Evolutionary conservation across 163 green algal genomes (phyloP).

Genomic region (Volvox carteri): DNA sequence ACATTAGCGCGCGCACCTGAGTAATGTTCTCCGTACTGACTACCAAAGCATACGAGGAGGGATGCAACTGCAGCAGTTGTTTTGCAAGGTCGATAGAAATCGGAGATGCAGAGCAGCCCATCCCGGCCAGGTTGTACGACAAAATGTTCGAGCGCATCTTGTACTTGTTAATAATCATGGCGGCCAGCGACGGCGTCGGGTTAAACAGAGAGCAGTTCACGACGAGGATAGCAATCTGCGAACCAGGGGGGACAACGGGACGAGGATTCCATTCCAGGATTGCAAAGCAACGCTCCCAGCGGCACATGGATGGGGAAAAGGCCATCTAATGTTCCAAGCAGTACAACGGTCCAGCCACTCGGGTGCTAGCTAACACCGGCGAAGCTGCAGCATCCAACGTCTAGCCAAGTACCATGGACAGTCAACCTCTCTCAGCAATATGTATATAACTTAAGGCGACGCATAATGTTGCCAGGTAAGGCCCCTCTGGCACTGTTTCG

Average conservation of each 20-base stretch:
- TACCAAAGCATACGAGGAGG: conserved; percentile 86
- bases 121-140: conserved; percentile 89
- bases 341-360: too few relatives aligned
- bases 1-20: conserved; percentile 58
- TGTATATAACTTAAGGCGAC: too few relatives aligned
- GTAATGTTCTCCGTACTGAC: conserved; percentile 98
- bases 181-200: conserved; percentile 93
- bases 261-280: too few relatives aligned
- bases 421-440: too few relatives aligned
- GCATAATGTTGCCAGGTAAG: too few relatives aligned
- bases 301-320: too few relatives aligned
- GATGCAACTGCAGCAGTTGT: conserved; percentile 90
- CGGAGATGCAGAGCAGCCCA: conserved; percentile 73
- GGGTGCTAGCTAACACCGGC: too few relatives aligned
- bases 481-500: too few relatives aligned
- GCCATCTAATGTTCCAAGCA: too few relatives aligned
- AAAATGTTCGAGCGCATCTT: conserved; percentile 95
- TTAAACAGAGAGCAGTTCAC: conserved; percentile 99
- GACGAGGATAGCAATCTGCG: conserved; percentile 92
- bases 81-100: conserved; percentile 86
- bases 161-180: conserved; percentile 98
- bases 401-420: too few relatives aligned
- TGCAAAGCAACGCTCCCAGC: too few relatives aligned
- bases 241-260: conserved; percentile 77
- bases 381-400: too few relatives aligned